phyloP scores from a whole-genome alignment of 345 rosid species.

The Aquilaria yunnanensis region DNA sequence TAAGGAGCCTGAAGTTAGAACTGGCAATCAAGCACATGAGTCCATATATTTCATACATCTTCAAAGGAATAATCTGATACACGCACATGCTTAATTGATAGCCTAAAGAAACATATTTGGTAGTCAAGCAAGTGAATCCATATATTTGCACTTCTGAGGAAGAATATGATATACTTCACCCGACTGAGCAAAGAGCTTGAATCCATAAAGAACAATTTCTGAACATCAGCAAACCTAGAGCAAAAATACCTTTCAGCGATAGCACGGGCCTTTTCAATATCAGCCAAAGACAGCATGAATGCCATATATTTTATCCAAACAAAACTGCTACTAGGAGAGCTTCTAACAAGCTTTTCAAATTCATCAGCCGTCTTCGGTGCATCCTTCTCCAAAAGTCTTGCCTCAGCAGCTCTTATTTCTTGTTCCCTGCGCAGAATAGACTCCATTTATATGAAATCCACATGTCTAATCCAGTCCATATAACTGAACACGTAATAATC shows the following conservation, averaged over 20 bases:
- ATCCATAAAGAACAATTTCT: too few relatives aligned
- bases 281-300: conserved; percentile 69
- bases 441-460: conserved; percentile 14
- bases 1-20: too few relatives aligned
- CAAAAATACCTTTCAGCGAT: conserved; percentile 78
- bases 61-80: too few relatives aligned
- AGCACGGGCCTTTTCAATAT: conserved; percentile 85
- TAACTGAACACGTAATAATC: background rate
- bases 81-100: too few relatives aligned
- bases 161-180: too few relatives aligned
- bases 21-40: too few relatives aligned
- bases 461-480: conserved; percentile 3
- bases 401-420: conserved; percentile 91
- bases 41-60: too few relatives aligned
- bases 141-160: too few relatives aligned
- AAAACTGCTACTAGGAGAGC: conserved; percentile 93
- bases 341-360: conserved; percentile 82
- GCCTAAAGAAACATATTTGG: too few relatives aligned
- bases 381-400: conserved; percentile 71
- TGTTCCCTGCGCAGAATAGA: conserved; percentile 49
- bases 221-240: too few relatives aligned
- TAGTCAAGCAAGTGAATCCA: too few relatives aligned
- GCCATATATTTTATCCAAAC: conserved; percentile 94
- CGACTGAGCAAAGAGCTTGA: too few relatives aligned
- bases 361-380: conserved; percentile 82